Evolutionary conservation across 2,329 filamentous ascomycete genomes (phyloP).

Genomic region (Hymenoscyphus linearis): DNA sequence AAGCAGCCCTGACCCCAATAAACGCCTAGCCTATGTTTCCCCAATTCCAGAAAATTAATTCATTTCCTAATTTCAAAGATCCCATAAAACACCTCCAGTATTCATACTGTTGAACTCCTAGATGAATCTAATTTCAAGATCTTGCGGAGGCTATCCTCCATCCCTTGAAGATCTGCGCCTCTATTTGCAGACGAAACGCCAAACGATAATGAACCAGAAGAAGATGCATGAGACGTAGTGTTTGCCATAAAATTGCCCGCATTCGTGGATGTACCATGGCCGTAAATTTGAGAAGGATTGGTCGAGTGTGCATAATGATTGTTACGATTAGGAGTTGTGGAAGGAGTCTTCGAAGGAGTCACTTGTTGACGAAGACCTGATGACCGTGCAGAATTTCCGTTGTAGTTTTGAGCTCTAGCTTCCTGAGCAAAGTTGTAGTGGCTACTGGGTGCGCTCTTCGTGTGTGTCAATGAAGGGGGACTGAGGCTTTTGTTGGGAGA

Average conservation of each 20-base stretch:
- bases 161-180: conserved; percentile 26
- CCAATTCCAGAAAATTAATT: conserved; percentile 25
- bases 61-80: conserved; percentile 15
- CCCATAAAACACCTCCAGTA: conserved; percentile 3
- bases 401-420: conserved; percentile 10
- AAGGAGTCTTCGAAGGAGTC: conserved; percentile 28
- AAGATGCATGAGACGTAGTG: conserved; percentile 15
- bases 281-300: conserved; percentile 21
- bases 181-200: conserved; percentile 19
- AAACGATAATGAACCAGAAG: conserved; percentile 17
- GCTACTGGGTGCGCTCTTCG: conserved; percentile 14
- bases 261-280: conserved; percentile 13
- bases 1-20: conserved; percentile 17
- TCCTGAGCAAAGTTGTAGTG: conserved; percentile 17
- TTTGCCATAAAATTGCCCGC: conserved; percentile 13
- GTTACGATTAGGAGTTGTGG: conserved; percentile 26
- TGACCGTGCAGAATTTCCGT: conserved; percentile 20
- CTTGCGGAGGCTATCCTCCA: conserved; percentile 32
- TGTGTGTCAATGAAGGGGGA: conserved; percentile 2
- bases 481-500: conserved; percentile 12
- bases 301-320: conserved; percentile 18
- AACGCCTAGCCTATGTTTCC: conserved; percentile 12
- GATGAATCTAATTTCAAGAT: conserved; percentile 30
- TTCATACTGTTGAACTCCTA: conserved; percentile 10
- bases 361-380: conserved; percentile 33